Conservation (phyloP, 768 basidiomycete species). For the Russula abietina region DNA sequence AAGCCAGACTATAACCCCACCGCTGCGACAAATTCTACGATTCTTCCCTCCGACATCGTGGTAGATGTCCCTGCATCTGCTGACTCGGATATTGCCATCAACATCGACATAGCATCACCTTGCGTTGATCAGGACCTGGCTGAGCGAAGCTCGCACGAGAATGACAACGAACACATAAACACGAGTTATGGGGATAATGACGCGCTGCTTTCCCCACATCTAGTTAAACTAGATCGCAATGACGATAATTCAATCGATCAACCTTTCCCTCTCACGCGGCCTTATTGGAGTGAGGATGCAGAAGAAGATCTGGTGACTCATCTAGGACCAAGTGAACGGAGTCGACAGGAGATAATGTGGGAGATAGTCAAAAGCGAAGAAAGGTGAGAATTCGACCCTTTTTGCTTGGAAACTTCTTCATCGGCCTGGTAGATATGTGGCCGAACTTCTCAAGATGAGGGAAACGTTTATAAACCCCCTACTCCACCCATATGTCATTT, state of each 20-base stretch:
- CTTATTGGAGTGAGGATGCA: constrained; percentile 91
- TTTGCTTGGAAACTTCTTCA: not conserved
- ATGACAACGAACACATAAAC: constrained; percentile 33
- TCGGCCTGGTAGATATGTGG: constrained; percentile 66
- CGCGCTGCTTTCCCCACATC: constrained; percentile 55
- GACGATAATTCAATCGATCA: constrained; percentile 49
- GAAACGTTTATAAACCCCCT: constrained; percentile 88
- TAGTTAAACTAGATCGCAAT: constrained; percentile 38
- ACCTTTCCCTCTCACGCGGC: constrained; percentile 72
- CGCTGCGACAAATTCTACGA: constrained; percentile 22
- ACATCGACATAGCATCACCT: constrained; percentile 22
- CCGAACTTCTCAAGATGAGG: constrained; percentile 85
- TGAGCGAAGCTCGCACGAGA: constrained; percentile 37
- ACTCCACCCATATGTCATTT: constrained; percentile 71
- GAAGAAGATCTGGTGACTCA: constrained; percentile 92
- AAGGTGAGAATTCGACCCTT: constrained; percentile 47
- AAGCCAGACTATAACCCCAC: constrained; percentile 30
- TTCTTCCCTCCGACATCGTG: constrained; percentile 23
- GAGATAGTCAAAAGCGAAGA: constrained; percentile 97
- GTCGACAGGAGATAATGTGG: constrained; percentile 91
- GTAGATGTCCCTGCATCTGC: constrained; percentile 20
- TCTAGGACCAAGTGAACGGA: constrained; percentile 88
- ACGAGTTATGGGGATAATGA: constrained; percentile 35
- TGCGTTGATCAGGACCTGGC: constrained; percentile 31
- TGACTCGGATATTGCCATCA: constrained; percentile 9